Evolutionary conservation across 1,284 basidiomycete genomes (phyloP), one percentile per base, ranked within the genome.

Genomic region (Exsudoporus floridanus): DNA sequence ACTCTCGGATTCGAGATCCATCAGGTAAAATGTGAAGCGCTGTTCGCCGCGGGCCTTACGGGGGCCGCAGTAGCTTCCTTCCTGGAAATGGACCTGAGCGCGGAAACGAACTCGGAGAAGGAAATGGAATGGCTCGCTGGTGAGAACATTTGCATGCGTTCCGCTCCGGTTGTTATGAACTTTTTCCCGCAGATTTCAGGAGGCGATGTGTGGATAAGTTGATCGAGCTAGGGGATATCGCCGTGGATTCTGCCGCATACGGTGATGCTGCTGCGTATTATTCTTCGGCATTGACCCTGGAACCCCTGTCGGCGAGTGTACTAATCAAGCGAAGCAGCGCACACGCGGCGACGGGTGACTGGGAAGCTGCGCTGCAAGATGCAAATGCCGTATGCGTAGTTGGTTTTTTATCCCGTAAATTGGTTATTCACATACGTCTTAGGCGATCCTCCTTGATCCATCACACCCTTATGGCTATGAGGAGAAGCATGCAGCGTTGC

Each of bases 371-470:
- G 1, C 21, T 61, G 7, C 25, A 43, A n/a, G 60, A 61, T 12
- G 62, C 60, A 37, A 45, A 58, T 25, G n/a, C 28, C 4, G 60
- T 64, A 46, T 28, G 61, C 41, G 25, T 52, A 14, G 6, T 16
- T 36, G 4, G 4, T 40, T 16, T 30, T 25, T 31, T 6, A 2
- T 39, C 14, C 21, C 8, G 7, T 3, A 16, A 13, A 36, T 21
- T 35, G 18, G 13, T 16, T 2, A 31, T 8, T 49, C 10, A 16
- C 27, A 34, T 16, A 4, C n/a, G 6, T 35, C 0, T 10, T 28
- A 64, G 60, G 53, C 50, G 23, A 49, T 62, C 25, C 25, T 7
- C 7, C 38, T 60, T 23, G 42, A 61, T 44, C 30, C 60, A 4
- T 57, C 46, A 2, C 9, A 35, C 5, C 52, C 47, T 40, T 33